phyloP scores from a whole-genome alignment of 2,329 filamentous ascomycete species.

The Chrysoporthe austroafricana region DNA sequence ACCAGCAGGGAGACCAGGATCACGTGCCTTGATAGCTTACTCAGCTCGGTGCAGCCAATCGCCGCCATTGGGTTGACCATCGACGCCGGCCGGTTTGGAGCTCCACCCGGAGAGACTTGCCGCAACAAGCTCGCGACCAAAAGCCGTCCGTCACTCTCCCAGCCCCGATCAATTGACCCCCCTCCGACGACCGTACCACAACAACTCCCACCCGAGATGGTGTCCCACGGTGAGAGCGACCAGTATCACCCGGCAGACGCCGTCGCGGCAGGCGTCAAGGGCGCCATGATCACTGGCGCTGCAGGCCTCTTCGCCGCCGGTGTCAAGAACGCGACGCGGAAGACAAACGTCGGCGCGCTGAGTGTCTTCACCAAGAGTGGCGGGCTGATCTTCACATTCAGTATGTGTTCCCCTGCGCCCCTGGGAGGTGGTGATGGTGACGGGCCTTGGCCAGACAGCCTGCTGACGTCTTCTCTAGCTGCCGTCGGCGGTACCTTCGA shows the following conservation, averaged over 20 bases:
- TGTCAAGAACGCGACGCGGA: conserved; percentile 84
- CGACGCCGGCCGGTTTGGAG: not conserved
- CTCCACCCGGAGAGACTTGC: conserved; percentile 21
- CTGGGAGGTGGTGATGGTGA: not conserved
- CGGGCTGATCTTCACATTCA: conserved; percentile 69
- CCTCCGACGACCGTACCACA: not conserved
- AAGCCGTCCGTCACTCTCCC: conserved; percentile 15
- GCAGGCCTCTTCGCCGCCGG: conserved; percentile 58
- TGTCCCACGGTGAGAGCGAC: conserved; percentile 38
- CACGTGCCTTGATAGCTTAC: conserved; percentile 13
- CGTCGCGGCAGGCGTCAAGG: conserved; percentile 57
- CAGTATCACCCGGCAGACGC: conserved; percentile 57
- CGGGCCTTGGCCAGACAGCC: not conserved
- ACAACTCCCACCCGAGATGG: conserved; percentile 32
- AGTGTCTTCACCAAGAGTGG: conserved; percentile 82
- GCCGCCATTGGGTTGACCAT: conserved; percentile 12
- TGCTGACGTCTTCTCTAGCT: conserved; percentile 51
- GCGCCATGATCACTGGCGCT: conserved; percentile 58
- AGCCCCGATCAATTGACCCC: conserved; percentile 21
- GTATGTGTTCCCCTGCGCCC: conserved; percentile 48
- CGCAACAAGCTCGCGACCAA: conserved; percentile 17
- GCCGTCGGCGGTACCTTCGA: conserved; percentile 75
- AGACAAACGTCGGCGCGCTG: conserved; percentile 78
- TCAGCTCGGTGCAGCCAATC: conserved; percentile 18
- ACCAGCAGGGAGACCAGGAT: not conserved